Conservation (phyloP, 352 stramenopile species). For the Pilasporangium apinafurcum region DNA sequence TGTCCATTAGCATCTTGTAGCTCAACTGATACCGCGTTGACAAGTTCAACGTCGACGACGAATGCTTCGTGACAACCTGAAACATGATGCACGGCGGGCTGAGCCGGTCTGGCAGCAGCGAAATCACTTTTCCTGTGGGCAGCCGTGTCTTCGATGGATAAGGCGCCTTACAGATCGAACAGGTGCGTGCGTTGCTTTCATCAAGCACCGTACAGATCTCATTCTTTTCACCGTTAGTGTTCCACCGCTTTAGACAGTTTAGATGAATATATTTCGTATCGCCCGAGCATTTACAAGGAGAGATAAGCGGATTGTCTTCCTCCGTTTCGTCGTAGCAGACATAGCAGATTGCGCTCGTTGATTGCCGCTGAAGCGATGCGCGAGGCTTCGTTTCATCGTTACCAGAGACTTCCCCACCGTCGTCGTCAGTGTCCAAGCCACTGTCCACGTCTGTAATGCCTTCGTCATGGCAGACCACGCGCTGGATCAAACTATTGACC, state of each 20-base stretch:
- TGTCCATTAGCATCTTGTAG: constrained; percentile 91
- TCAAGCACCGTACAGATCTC: constrained; percentile 85
- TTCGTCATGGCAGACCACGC: constrained; percentile 78
- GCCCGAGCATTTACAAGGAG: constrained; percentile 92
- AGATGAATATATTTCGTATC: constrained; percentile 96
- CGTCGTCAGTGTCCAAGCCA: constrained; percentile 81
- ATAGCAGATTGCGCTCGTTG: constrained; percentile 80
- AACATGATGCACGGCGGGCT: constrained; percentile 84
- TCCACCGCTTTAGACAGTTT: constrained; percentile 94
- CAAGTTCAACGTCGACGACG: constrained; percentile 77
- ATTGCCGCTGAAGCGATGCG: constrained; percentile 63
- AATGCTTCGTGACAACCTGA: constrained; percentile 85
- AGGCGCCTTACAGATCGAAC: constrained; percentile 81
- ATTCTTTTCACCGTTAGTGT: constrained; percentile 88
- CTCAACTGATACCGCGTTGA: constrained; percentile 83
- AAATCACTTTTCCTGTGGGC: constrained; percentile 65
- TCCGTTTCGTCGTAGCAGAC: constrained; percentile 85
- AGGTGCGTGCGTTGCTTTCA: constrained; percentile 78
- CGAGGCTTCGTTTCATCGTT: constrained; percentile 80
- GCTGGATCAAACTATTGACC: constrained; percentile 76
- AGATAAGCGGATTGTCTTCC: constrained; percentile 90
- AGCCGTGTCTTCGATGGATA: constrained; percentile 81
- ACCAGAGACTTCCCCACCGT: constrained; percentile 74
- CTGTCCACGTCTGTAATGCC: constrained; percentile 72
- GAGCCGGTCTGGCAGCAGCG: constrained; percentile 63